Evolutionary conservation across 345 rosid species (phyloP).

Genomic region (Physaria fendleri): DNA sequence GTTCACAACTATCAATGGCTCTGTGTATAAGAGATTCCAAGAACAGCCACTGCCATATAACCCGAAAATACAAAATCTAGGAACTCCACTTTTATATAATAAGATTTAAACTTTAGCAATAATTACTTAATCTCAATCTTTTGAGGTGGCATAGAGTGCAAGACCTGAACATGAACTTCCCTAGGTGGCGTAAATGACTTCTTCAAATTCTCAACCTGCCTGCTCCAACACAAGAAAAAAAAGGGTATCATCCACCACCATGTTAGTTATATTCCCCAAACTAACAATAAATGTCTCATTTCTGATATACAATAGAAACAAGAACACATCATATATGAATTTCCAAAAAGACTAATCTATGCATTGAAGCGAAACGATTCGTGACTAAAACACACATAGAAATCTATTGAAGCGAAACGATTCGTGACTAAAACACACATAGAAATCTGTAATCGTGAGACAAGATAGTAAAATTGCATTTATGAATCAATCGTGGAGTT

Average conservation of each 20-base stretch:
- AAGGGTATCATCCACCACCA: neutral
- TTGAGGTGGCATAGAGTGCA: conserved; percentile 86
- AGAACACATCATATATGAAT: neutral
- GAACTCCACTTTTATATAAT: too few relatives aligned
- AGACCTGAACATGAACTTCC: conserved; percentile 78
- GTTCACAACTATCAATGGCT: too few relatives aligned
- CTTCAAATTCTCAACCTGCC: conserved; percentile 66
- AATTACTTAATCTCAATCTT: too few relatives aligned
- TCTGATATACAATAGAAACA: conserved; percentile 3
- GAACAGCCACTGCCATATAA: too few relatives aligned
- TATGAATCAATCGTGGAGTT: neutral
- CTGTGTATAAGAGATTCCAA: too few relatives aligned
- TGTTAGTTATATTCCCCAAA: neutral
- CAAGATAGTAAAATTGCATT: neutral
- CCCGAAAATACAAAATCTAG: too few relatives aligned
- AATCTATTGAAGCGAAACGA: neutral
- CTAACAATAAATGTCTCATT: neutral
- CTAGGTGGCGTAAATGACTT: conserved; percentile 73
- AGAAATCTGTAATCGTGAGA: neutral
- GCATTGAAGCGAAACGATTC: neutral
- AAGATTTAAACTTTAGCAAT: too few relatives aligned
- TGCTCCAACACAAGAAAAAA: conserved; percentile 24
- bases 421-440: neutral
- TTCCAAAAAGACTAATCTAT: neutral
- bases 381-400: neutral